Conservation (phyloP, 192 early-diverging fungal genomes). For the Coemansia biformis region DNA sequence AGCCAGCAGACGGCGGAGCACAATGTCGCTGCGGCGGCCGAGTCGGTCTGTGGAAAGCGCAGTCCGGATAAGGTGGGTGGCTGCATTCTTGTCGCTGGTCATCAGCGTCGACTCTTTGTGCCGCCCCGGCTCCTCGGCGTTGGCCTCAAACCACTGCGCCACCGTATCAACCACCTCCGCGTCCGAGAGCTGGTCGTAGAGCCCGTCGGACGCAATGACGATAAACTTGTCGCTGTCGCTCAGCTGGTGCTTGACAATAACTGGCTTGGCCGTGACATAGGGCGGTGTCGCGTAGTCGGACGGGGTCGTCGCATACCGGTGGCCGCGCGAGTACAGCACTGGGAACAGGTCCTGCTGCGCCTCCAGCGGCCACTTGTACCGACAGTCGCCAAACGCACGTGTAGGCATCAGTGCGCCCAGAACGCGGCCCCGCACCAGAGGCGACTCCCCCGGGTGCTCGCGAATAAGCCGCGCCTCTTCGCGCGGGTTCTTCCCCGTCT, state of each 20-base stretch:
- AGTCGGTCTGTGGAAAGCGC: slow-evolving; percentile 51
- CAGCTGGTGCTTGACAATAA: slow-evolving; percentile 58
- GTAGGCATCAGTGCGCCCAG: slow-evolving; percentile 53
- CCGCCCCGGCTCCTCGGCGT: neutral
- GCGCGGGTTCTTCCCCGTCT: slow-evolving; percentile 49
- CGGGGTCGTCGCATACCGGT: slow-evolving; percentile 50
- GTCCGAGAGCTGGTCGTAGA: slow-evolving; percentile 72
- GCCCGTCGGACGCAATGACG: slow-evolving; percentile 76
- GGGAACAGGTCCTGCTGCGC: slow-evolving; percentile 52
- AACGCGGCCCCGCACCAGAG: slow-evolving; percentile 57
- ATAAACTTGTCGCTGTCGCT: slow-evolving; percentile 61
- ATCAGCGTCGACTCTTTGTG: slow-evolving; percentile 5
- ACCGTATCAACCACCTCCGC: slow-evolving; percentile 51
- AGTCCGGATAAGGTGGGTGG: slow-evolving; percentile 67
- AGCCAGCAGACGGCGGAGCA: slow-evolving; percentile 57
- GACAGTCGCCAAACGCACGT: slow-evolving; percentile 63
- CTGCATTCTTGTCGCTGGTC: slow-evolving; percentile 55
- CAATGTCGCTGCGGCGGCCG: slow-evolving; percentile 57
- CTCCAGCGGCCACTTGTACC: slow-evolving; percentile 65
- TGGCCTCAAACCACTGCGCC: slow-evolving; percentile 45
- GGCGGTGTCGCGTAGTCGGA: slow-evolving; percentile 58
- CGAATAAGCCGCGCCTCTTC: slow-evolving; percentile 54
- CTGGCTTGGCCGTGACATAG: slow-evolving; percentile 73
- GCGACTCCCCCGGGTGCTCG: slow-evolving; percentile 72
- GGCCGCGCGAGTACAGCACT: slow-evolving; percentile 17